Percentiles rank a stretch among this genome's conserved stretches.
These are phyloP conservation scores for Carex littledalei DNA, from an alignment of 176 grass and related monocot species.

Conservation along the genomic window DNA sequence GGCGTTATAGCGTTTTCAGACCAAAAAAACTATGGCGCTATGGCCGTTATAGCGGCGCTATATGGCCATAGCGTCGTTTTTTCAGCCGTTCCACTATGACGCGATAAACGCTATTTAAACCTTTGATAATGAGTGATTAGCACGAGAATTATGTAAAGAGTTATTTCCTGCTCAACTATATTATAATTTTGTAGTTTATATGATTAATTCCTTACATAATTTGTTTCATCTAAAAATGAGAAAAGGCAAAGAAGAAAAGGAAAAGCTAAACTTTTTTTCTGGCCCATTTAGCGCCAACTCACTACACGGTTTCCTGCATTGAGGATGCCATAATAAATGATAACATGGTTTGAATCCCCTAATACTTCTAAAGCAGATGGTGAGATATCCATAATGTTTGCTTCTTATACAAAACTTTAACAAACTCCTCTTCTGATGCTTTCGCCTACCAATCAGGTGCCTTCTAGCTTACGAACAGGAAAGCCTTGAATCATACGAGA, in stretches of 20 bases:
- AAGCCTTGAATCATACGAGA: neutral
- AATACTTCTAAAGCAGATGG: conserved; percentile 5
- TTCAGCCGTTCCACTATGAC: too few relatives aligned
- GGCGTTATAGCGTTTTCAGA: too few relatives aligned
- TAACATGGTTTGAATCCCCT: neutral
- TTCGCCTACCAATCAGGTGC: conserved; percentile 9
- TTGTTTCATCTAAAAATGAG: neutral
- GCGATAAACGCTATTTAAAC: too few relatives aligned
- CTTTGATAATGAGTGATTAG: neutral
- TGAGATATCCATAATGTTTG: conserved; percentile 38
- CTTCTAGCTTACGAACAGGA: conserved; percentile 1
- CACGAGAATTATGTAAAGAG: neutral
- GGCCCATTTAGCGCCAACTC: neutral
- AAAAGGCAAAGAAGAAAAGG: neutral
- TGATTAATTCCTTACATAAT: neutral
- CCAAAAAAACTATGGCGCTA: too few relatives aligned
- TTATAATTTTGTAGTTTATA: neutral
- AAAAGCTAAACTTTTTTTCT: neutral
- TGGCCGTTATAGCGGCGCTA: too few relatives aligned
- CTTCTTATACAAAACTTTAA: conserved; percentile 44
- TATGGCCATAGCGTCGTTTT: too few relatives aligned
- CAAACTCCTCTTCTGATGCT: conserved; percentile 28
- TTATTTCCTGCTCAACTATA: neutral
- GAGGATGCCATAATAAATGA: neutral
- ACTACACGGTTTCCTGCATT: neutral